Evolutionary conservation across 1,284 basidiomycete genomes (phyloP).

Genomic region (Leccinum proliferum): DNA sequence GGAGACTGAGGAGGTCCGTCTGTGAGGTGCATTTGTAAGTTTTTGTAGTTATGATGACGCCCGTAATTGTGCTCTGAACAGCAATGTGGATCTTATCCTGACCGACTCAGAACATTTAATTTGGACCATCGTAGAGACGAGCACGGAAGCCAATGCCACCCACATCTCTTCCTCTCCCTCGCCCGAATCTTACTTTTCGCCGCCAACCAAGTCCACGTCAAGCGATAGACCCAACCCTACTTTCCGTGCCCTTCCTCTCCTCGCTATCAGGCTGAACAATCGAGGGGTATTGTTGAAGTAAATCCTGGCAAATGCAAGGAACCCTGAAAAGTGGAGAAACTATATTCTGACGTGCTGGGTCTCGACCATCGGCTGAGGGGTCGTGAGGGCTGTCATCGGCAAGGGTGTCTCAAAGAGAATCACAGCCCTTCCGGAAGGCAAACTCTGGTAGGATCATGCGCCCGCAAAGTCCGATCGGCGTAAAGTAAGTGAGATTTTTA

Average conservation of each 20-base stretch:
- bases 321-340: constrained; percentile 89
- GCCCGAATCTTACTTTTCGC: constrained; percentile 30
- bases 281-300: constrained; percentile 71
- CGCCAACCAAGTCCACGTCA: constrained; percentile 14
- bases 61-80: too few species aligned
- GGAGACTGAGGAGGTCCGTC: too few species aligned
- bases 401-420: constrained; percentile 76
- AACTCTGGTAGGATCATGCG: constrained; percentile 94
- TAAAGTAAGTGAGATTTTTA: constrained; percentile 52
- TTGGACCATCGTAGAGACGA: too few species aligned
- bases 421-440: constrained; percentile 81
- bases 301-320: constrained; percentile 63
- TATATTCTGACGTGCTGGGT: constrained; percentile 85
- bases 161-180: too few species aligned
- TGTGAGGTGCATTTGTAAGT: too few species aligned
- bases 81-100: too few species aligned
- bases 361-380: constrained; percentile 76
- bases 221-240: constrained; percentile 18
- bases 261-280: constrained; percentile 77
- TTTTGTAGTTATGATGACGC: too few species aligned
- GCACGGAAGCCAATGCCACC: too few species aligned
- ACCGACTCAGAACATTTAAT: too few species aligned
- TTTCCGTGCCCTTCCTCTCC: constrained; percentile 69
- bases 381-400: constrained; percentile 60
- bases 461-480: constrained; percentile 94